Base-by-base conservation (phyloP, 2,329 filamentous ascomycete genomes). In the Claviceps quebecensis region DNA sequence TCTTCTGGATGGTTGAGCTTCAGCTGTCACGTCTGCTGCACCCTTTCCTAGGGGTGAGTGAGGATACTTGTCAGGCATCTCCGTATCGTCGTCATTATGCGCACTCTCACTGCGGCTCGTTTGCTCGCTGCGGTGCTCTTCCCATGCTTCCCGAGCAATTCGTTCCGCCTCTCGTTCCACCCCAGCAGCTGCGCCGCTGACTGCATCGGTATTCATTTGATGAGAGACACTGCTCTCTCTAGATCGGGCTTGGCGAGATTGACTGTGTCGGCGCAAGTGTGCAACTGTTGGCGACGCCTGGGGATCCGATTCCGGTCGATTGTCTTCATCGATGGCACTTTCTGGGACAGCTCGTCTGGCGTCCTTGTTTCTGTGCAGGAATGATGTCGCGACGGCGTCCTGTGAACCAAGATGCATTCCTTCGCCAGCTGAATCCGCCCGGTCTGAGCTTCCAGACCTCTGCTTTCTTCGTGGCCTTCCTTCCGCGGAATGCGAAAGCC, bases 91-190 rank as follows among this genome's bases (percentile, higher is more conserved):
- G 2, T 43, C 39, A 8, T 17, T 49, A 17, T 56, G 53, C 6
- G 51, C 41, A 6, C 50, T 51, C 22, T 57, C 53, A 5, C 46
- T 56, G 9, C 51, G 54, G 13, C 52, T 49, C 5, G 60, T 53
- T 36, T 67, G 61, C 4, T 55, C 60, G 13, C 62, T 66, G 47
- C 63, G 54, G 43, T 66, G 61, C 47, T 66, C 63, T 36, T 61
- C 60, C 65, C 61, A 67, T 22, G 67, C 65, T 52, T 69, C 61
- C 44, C 63, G 58, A 3, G 66, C 65, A 34, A 68, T 52, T 44
- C 55, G 59, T 48, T 63, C 62, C 2, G 64, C 56, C 46, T 67
- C 59, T 5, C 54, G 52, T 16, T 63, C 57, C 5, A 49, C 51
- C 14, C 54, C 49, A 19, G 29, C 37, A 19, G 40, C 39, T 6